Conservation (phyloP, 345 rosid species). For the Eucalyptus curtisii region DNA sequence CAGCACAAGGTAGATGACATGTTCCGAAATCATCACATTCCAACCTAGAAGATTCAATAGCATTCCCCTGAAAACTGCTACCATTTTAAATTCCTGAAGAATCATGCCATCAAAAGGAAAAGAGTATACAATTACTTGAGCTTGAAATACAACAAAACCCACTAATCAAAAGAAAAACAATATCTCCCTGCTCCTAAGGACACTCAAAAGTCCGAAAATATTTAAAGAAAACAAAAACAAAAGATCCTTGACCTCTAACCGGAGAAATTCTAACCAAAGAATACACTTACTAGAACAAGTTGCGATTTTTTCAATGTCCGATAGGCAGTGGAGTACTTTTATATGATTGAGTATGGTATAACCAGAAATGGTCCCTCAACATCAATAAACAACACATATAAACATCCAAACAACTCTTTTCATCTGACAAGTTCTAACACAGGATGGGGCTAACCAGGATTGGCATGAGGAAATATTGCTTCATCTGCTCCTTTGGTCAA, state of each 20-base stretch:
- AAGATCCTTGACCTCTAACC: not conserved
- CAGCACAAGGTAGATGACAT: not conserved
- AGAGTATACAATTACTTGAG: not conserved
- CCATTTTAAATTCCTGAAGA: not conserved
- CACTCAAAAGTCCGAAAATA: not conserved
- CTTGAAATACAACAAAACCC: not conserved
- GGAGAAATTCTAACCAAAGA: not conserved
- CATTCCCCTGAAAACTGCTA: not conserved
- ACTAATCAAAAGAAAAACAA: not conserved
- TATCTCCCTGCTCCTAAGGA: not conserved
- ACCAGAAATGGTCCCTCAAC: not conserved
- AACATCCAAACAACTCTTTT: not conserved
- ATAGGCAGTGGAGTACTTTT: not conserved
- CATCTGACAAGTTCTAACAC: not conserved
- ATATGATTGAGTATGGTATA: not conserved
- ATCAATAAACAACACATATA: not conserved
- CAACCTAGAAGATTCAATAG: not conserved
- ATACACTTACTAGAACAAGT: not conserved
- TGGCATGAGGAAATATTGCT: slow-evolving; percentile 75
- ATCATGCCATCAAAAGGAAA: not conserved
- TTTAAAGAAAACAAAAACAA: not conserved
- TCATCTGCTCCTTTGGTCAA: slow-evolving; percentile 98
- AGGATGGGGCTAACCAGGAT: slow-evolving; percentile 35
- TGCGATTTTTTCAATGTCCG: not conserved
- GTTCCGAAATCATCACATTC: not conserved